phyloP scores from a whole-genome alignment of 495 filamentous ascomycete genomes.

The Aspergillus bertholletiae region DNA sequence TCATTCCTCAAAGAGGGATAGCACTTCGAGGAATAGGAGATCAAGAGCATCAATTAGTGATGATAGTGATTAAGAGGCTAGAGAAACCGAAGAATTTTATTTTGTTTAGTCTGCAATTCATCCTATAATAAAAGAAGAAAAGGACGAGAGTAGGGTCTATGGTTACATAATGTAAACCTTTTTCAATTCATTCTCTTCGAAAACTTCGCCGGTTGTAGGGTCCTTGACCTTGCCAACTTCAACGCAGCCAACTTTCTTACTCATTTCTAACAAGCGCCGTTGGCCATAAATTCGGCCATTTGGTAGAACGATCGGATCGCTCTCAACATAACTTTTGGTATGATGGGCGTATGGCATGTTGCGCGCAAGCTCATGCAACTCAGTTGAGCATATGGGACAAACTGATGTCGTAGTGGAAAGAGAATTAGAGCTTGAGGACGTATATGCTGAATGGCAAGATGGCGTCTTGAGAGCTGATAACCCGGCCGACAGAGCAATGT shows the following conservation, averaged over 20 bases:
- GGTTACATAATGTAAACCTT: conserved; percentile 83
- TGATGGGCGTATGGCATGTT: conserved; percentile 93
- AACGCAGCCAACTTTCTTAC: conserved; percentile 56
- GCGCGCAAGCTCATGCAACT: conserved; percentile 85
- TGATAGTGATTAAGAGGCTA: conserved; percentile 26
- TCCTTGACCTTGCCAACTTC: conserved; percentile 69
- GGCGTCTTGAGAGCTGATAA: conserved; percentile 95
- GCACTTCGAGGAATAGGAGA: conserved; percentile 31
- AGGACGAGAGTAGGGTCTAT: neutral
- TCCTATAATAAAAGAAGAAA: neutral
- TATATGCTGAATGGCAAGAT: conserved; percentile 74
- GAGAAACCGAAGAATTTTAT: neutral
- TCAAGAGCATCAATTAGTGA: conserved; percentile 42
- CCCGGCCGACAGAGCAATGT: conserved; percentile 86
- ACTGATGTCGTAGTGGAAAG: conserved; percentile 60
- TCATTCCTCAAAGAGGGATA: neutral
- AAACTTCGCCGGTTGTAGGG: conserved; percentile 70
- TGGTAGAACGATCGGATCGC: conserved; percentile 79
- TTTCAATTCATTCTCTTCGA: conserved; percentile 56
- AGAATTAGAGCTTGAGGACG: conserved; percentile 55
- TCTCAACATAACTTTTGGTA: conserved; percentile 85
- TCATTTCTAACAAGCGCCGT: conserved; percentile 68
- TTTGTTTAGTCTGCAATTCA: neutral
- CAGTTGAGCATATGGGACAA: conserved; percentile 92
- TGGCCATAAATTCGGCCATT: conserved; percentile 84